A percentile compares a stretch with the other conserved stretches of the same genome.
phyloP scores from a whole-genome alignment of 257 asterid species.

The Paraleonurus japonicus region DNA sequence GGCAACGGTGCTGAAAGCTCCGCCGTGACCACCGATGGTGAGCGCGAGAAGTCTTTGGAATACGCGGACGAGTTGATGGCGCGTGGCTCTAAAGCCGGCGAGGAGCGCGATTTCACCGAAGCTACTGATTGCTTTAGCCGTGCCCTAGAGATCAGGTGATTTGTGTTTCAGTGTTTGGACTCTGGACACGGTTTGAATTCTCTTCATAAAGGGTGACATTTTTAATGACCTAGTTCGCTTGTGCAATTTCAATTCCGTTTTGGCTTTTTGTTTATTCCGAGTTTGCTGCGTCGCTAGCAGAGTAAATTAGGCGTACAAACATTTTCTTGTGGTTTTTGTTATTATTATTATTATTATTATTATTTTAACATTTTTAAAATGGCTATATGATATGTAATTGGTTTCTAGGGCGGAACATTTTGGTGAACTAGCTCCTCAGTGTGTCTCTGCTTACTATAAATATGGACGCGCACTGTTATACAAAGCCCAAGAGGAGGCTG shows the following conservation, averaged over 20 bases:
- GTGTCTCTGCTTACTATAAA: slow-evolving; percentile 77
- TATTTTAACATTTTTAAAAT: not conserved
- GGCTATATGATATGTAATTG: not conserved
- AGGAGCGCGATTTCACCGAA: slow-evolving; percentile 65
- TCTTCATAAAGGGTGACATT: not conserved
- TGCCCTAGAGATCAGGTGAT: slow-evolving; percentile 88
- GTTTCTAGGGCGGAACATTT: slow-evolving; percentile 62
- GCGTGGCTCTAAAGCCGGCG: slow-evolving; percentile 61
- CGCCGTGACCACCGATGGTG: slow-evolving; percentile 34
- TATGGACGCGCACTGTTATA: slow-evolving; percentile 53
- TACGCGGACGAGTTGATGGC: slow-evolving; percentile 62
- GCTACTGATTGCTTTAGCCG: slow-evolving; percentile 95
- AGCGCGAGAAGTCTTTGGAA: slow-evolving; percentile 53
- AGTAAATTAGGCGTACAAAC: not conserved
- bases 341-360: not conserved
- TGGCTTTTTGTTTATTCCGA: not conserved
- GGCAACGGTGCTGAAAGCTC: slow-evolving; percentile 40
- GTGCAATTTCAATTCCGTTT: not conserved
- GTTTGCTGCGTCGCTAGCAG: not conserved
- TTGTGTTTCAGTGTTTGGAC: not conserved
- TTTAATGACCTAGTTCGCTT: not conserved
- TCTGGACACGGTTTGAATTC: not conserved
- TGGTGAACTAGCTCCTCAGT: slow-evolving; percentile 93
- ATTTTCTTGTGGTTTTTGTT: not conserved
- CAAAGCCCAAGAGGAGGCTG: slow-evolving; percentile 94